Conservation (phyloP, 805 yeast genomes). For the Isabelozyma rhagii region DNA sequence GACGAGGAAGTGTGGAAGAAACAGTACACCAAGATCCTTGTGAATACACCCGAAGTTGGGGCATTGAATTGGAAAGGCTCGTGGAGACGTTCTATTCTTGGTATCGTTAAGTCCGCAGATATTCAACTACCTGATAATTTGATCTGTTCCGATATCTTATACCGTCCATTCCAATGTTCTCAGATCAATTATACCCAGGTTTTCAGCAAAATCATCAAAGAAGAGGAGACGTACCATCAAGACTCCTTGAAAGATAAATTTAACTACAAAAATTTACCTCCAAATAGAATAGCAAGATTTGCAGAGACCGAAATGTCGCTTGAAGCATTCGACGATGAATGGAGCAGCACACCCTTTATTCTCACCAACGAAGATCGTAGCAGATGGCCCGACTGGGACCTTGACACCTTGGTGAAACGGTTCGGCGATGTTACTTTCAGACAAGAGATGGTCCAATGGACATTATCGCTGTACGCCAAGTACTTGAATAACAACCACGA, state of each 20-base stretch:
- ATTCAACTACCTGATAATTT: constrained; percentile 43
- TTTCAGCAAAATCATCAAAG: constrained; percentile 47
- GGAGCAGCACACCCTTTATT: constrained; percentile 64
- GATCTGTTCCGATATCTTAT: constrained; percentile 73
- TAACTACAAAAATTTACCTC: constrained; percentile 16
- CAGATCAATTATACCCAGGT: constrained; percentile 56
- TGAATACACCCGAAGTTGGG: constrained; percentile 6
- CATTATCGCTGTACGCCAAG: constrained; percentile 54
- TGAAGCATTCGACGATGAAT: constrained; percentile 43
- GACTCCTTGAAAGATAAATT: constrained; percentile 12
- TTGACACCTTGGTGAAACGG: constrained; percentile 43
- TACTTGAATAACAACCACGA: constrained; percentile 64
- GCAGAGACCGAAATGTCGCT: constrained; percentile 41
- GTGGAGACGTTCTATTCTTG: constrained; percentile 67
- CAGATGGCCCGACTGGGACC: constrained; percentile 69
- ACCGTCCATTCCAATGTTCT: constrained; percentile 80
- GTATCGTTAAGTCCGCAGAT: constrained; percentile 40
- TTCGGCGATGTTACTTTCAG: constrained; percentile 66
- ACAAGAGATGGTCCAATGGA: constrained; percentile 86
- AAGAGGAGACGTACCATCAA: constrained; percentile 36
- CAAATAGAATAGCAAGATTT: constrained; percentile 52
- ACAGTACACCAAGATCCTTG: constrained; percentile 33
- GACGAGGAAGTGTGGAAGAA: constrained; percentile 83
- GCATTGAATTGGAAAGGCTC: constrained; percentile 64
- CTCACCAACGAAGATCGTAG: constrained; percentile 27